A percentile compares a stretch with the other conserved stretches of the same genome.
These are phyloP conservation scores for Lophiotrema nucula DNA, from an alignment of 495 filamentous ascomycete genomes.

Conservation along the genomic window DNA sequence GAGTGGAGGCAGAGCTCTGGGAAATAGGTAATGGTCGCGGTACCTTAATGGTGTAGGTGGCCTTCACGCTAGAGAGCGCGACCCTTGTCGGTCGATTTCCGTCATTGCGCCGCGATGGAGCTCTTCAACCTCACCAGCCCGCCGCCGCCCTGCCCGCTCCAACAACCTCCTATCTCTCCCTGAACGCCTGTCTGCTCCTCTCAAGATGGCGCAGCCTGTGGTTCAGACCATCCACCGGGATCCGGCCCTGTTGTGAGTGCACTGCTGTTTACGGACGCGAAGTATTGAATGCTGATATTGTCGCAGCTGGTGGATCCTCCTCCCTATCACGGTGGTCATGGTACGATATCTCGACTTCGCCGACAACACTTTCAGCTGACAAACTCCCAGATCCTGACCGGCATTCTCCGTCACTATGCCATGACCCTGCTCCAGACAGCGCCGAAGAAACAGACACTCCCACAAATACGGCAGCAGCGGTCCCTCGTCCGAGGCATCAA, in stretches of 20 bases:
- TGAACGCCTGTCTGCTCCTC: slow-evolving; percentile 3
- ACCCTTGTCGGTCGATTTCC: slow-evolving; percentile 19
- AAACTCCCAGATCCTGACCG: slow-evolving; percentile 73
- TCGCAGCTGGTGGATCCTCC: slow-evolving; percentile 93
- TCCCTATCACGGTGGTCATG: slow-evolving; percentile 97
- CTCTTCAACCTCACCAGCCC: slow-evolving; percentile 12
- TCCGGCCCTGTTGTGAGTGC: slow-evolving; percentile 89
- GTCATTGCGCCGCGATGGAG: slow-evolving; percentile 15
- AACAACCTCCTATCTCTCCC: background rate
- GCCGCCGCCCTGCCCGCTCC: too few species aligned
- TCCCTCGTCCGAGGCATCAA: slow-evolving; percentile 81
- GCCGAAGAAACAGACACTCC: slow-evolving; percentile 77
- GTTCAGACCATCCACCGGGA: slow-evolving; percentile 96
- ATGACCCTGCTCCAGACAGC: slow-evolving; percentile 81
- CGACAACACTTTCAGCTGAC: slow-evolving; percentile 1
- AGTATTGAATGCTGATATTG: slow-evolving; percentile 16
- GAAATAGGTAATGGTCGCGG: too few species aligned
- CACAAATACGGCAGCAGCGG: slow-evolving; percentile 81
- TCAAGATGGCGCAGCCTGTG: slow-evolving; percentile 77
- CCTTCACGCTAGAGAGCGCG: too few species aligned
- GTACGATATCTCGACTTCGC: slow-evolving; percentile 46
- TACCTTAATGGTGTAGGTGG: too few species aligned
- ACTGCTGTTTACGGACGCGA: background rate
- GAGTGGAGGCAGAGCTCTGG: too few species aligned
- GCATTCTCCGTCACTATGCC: slow-evolving; percentile 93